Evolutionary conservation across 306 rosid species (phyloP).

Genomic region (Prinsepia uniflora): DNA sequence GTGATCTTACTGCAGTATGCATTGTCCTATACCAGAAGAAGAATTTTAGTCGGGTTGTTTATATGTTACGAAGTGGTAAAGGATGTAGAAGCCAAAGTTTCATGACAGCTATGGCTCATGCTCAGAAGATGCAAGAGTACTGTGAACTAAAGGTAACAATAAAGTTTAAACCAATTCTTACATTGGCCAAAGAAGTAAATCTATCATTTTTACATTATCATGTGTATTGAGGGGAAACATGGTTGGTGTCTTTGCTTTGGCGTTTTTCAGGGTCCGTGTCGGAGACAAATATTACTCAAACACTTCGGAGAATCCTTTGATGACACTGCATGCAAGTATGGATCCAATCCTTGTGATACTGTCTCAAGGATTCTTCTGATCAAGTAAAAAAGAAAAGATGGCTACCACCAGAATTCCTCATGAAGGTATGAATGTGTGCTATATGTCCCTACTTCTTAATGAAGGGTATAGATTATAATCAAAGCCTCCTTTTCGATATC

Average conservation of each 20-base stretch:
- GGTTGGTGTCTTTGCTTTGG: slow-evolving; percentile 20
- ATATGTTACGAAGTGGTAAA: slow-evolving; percentile 86
- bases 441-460: no score
- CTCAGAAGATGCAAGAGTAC: slow-evolving; percentile 83
- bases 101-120: slow-evolving; percentile 80
- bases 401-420: slow-evolving; percentile 35
- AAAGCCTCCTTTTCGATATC: no score
- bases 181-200: slow-evolving; percentile 6
- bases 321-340: slow-evolving; percentile 62
- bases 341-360: slow-evolving; percentile 84
- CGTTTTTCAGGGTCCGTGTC: slow-evolving; percentile 58
- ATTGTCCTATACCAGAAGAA: slow-evolving; percentile 83
- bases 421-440: slow-evolving; percentile 20
- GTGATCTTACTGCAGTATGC: slow-evolving; percentile 73
- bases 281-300: slow-evolving; percentile 74
- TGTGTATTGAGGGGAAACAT: background rate
- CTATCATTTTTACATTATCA: slow-evolving; percentile 1
- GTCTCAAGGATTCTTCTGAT: slow-evolving; percentile 45
- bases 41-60: slow-evolving; percentile 91
- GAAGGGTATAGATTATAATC: no score
- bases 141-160: slow-evolving; percentile 78
- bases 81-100: slow-evolving; percentile 56
- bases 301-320: slow-evolving; percentile 88
- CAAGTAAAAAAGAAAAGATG: slow-evolving; percentile 29
- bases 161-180: background rate